phyloP scores from a whole-genome alignment of 23 red algal genomes.

The Porphyridium purpureum region DNA sequence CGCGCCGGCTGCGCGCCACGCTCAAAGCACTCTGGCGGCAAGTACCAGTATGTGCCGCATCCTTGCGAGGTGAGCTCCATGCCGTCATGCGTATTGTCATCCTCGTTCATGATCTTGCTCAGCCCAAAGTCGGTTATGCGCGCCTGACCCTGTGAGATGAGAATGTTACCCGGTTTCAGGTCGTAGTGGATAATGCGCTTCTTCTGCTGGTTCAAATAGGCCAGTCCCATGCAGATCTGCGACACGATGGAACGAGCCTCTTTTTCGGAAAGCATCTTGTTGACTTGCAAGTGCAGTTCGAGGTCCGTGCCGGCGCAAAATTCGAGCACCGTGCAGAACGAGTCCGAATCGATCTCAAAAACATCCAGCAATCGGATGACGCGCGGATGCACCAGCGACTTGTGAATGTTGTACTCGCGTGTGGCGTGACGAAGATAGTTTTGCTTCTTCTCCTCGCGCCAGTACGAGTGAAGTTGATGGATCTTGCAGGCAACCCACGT shows the following conservation, averaged over 20 bases:
- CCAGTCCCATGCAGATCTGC: constrained; percentile 69
- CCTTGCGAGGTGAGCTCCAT: constrained; percentile 84
- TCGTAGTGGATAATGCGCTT: constrained; percentile 90
- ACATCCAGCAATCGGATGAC: constrained; percentile 72
- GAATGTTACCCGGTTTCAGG: constrained; percentile 94
- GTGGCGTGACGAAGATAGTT: constrained; percentile 92
- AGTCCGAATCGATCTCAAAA: constrained; percentile 88
- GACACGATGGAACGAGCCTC: constrained; percentile 78
- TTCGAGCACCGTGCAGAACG: constrained; percentile 95
- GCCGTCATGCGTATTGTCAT: constrained; percentile 21
- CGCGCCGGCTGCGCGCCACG: constrained; percentile 11
- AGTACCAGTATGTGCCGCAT: constrained; percentile 96
- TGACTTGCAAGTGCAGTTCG: constrained; percentile 48
- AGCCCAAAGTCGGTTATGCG: constrained; percentile 98
- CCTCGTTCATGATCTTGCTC: constrained; percentile 57
- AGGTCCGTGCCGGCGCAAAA: constrained; percentile 88
- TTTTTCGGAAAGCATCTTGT: constrained; percentile 55
- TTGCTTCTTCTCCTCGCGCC: constrained; percentile 80
- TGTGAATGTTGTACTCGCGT: constrained; percentile 91
- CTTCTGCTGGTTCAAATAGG: constrained; percentile 56
- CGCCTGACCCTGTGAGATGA: constrained; percentile 74
- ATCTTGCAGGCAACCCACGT: constrained; percentile 81
- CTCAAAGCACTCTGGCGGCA: constrained; percentile 88
- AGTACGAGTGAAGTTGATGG: constrained; percentile 78
- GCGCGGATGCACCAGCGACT: constrained; percentile 72